Evolutionary conservation across 306 rosid species (phyloP).

Genomic region (Acacia crassicarpa): DNA sequence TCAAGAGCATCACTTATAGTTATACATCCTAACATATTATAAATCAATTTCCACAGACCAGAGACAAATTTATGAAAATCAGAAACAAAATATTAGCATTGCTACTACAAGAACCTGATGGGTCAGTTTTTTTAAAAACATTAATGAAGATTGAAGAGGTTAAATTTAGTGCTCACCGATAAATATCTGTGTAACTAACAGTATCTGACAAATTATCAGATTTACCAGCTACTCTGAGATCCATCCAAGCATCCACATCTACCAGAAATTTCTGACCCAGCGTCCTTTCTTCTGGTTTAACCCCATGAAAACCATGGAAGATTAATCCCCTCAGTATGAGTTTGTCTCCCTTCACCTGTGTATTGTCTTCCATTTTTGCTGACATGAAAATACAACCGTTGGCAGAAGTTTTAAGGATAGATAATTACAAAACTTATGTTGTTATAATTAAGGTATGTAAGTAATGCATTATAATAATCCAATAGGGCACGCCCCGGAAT

Average conservation of each 20-base stretch:
- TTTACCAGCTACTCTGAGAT: constrained; percentile 70
- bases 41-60: not conserved
- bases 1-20: not conserved
- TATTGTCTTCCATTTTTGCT: constrained; percentile 46
- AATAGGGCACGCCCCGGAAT: too few relatives aligned
- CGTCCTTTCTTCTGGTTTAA: constrained; percentile 57
- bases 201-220: constrained; percentile 67
- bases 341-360: constrained; percentile 60
- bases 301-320: constrained; percentile 91
- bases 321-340: constrained; percentile 70
- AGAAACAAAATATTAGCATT: not conserved
- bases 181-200: constrained; percentile 64
- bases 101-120: not conserved
- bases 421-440: not conserved
- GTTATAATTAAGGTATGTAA: not conserved
- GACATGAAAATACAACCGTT: constrained; percentile 3
- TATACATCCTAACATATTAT: not conserved
- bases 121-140: not conserved
- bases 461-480: too few relatives aligned
- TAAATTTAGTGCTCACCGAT: constrained; percentile 45
- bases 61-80: not conserved
- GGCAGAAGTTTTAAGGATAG: not conserved
- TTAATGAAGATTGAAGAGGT: not conserved
- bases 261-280: constrained; percentile 80
- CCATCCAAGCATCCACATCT: constrained; percentile 95